Evolutionary conservation across 108 stramenopile species (phyloP).

Genomic region (Fragilaria radians): DNA sequence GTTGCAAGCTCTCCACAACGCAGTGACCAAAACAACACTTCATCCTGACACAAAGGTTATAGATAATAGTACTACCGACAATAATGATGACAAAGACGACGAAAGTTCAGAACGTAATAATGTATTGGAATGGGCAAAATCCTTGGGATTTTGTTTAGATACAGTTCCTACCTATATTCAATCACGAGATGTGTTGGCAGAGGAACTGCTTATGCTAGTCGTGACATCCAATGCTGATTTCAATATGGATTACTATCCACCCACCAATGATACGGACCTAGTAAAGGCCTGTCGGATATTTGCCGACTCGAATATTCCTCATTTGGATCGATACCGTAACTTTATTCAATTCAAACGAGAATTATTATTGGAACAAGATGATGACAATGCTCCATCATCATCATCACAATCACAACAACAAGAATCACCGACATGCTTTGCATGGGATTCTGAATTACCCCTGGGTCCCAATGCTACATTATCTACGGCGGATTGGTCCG

Average conservation of each 20-base stretch:
- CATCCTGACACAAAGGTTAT: too few relatives aligned
- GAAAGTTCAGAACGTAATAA: not conserved
- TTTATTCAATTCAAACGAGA: constrained; percentile 13
- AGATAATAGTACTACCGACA: too few relatives aligned
- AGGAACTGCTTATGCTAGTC: constrained; percentile 49
- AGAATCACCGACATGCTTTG: constrained; percentile 1
- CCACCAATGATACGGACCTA: constrained; percentile 36
- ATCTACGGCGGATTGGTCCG: constrained; percentile 56
- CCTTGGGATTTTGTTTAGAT: constrained; percentile 35
- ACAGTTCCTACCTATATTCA: constrained; percentile 47
- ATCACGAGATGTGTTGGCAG: constrained; percentile 19
- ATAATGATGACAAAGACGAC: too few relatives aligned
- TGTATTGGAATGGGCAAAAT: constrained; percentile 16
- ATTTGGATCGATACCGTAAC: not conserved
- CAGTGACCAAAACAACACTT: constrained; percentile 3
- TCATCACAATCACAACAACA: constrained; percentile 2
- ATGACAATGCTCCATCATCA: not conserved
- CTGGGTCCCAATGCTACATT: constrained; percentile 47
- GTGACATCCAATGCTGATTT: constrained; percentile 53
- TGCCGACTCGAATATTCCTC: constrained; percentile 4
- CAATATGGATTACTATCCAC: constrained; percentile 76
- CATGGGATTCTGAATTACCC: constrained; percentile 19
- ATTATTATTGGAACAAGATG: not conserved
- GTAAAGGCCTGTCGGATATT: constrained; percentile 53
- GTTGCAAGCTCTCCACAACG: constrained; percentile 24